Evolutionary conservation across 805 yeast species (phyloP).

Genomic region (Pichia ethanolica): DNA sequence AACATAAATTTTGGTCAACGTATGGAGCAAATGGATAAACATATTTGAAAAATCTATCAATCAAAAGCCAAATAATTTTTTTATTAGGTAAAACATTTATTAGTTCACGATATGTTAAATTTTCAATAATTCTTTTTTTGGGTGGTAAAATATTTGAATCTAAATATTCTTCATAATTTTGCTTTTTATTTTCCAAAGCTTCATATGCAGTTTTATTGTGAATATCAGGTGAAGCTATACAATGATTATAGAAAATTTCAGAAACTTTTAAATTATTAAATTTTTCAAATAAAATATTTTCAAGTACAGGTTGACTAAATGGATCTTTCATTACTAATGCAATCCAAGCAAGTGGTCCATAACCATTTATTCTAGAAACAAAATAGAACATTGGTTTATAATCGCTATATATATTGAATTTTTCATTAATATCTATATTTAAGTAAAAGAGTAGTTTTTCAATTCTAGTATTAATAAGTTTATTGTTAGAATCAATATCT

Average conservation of each 20-base stretch:
- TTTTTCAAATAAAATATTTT: constrained; percentile 24
- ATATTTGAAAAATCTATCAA: constrained; percentile 38
- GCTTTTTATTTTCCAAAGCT: neutral
- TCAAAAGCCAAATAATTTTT: constrained; percentile 37
- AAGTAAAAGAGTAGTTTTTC: neutral
- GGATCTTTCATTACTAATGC: constrained; percentile 42
- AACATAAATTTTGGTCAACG: constrained; percentile 31
- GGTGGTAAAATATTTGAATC: constrained; percentile 9
- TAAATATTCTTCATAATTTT: neutral
- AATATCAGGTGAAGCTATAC: neutral
- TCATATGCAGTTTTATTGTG: too few relatives aligned
- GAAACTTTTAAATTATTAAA: constrained; percentile 22
- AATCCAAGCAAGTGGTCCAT: constrained; percentile 47
- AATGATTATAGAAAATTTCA: neutral
- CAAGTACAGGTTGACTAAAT: constrained; percentile 30
- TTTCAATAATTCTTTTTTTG: constrained; percentile 15
- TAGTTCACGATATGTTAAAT: constrained; percentile 20
- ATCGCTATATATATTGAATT: constrained; percentile 35
- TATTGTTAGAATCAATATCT: too few relatives aligned
- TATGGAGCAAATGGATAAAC: constrained; percentile 43
- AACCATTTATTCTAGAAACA: constrained; percentile 35
- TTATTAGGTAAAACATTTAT: constrained; percentile 34
- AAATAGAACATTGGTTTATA: constrained; percentile 35
- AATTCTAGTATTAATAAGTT: neutral
- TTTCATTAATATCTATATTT: constrained; percentile 27